These are phyloP conservation scores for Rauvolfia tetraphylla DNA, from an alignment of 257 asterid genomes.

Conservation along the genomic window DNA sequence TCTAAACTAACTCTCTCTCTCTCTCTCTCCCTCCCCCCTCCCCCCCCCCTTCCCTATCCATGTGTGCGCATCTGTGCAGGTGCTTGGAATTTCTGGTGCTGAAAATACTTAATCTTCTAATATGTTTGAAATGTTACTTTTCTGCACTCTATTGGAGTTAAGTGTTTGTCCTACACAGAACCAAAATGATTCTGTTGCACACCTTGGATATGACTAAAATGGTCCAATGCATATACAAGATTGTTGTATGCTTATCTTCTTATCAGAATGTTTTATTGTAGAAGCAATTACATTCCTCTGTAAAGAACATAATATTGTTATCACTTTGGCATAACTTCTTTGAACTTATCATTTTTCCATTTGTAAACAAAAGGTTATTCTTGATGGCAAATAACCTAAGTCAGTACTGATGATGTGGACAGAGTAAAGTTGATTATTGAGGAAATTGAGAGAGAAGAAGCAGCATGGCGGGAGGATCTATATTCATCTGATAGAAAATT, in stretches of 20 bases:
- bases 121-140: neutral
- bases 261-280: neutral
- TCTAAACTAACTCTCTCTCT: neutral
- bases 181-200: neutral
- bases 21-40: too few relatives aligned
- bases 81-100: neutral
- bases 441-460: slow-evolving; percentile 98
- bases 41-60: too few relatives aligned
- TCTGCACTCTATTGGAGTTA: neutral
- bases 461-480: slow-evolving; percentile 82
- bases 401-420: slow-evolving; percentile 27
- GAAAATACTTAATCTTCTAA: neutral
- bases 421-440: slow-evolving; percentile 91
- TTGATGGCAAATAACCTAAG: neutral
- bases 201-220: neutral
- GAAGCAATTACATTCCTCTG: neutral
- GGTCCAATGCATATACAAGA: neutral
- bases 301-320: neutral
- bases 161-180: neutral
- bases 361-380: neutral
- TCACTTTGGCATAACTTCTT: neutral
- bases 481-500: slow-evolving; percentile 95
- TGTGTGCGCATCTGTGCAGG: too few relatives aligned
- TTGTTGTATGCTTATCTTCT: neutral
- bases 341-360: neutral